These are phyloP conservation scores for Monilinia aucupariae DNA, from an alignment of 2,329 filamentous ascomycete genomes.

Conservation along the genomic window DNA sequence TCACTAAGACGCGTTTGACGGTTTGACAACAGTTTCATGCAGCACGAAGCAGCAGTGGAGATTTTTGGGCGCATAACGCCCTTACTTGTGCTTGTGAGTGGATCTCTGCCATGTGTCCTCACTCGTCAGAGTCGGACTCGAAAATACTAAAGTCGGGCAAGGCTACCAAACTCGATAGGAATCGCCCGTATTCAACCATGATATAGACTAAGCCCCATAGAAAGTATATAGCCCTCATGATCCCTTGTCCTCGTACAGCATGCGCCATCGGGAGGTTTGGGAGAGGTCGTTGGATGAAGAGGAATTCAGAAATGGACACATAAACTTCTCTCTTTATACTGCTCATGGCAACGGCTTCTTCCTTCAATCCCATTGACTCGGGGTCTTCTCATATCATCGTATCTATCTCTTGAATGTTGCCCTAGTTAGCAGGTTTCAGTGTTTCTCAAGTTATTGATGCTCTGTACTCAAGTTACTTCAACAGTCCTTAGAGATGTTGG, in stretches of 20 bases:
- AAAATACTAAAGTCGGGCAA: not conserved
- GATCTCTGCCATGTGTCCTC: no score
- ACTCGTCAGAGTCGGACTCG: not conserved
- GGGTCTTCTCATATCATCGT: not conserved
- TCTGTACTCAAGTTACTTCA: not conserved
- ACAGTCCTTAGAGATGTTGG: constrained; percentile 1
- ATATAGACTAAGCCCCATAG: not conserved
- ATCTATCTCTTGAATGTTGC: not conserved
- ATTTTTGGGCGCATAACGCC: no score
- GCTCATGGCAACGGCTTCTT: not conserved
- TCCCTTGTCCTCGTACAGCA: not conserved
- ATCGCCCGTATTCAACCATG: not conserved
- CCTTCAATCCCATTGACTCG: not conserved
- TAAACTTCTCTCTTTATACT: not conserved
- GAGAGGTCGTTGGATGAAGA: not conserved
- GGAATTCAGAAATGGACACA: not conserved
- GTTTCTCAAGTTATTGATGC: not conserved
- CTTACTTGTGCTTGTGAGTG: no score
- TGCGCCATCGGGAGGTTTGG: not conserved
- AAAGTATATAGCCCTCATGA: not conserved
- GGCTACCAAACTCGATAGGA: not conserved
- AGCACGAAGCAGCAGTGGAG: no score
- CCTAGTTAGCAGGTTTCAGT: not conserved
- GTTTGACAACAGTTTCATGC: no score
- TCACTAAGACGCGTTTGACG: no score